phyloP scores from a whole-genome alignment of 495 filamentous ascomycete genomes.

The Hyaloscypha hepaticicola region DNA sequence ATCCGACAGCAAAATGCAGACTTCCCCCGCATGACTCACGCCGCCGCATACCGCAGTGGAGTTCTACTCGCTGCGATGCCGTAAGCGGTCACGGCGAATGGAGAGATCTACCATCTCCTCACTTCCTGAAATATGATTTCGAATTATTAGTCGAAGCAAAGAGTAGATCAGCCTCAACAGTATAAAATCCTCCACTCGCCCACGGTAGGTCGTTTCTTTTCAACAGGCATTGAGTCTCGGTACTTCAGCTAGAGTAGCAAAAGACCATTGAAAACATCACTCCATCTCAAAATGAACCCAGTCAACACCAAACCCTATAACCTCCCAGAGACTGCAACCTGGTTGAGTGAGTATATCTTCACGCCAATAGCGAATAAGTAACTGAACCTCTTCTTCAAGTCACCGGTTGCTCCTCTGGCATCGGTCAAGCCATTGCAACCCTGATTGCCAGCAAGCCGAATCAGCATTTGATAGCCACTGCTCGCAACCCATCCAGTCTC shows the following conservation, averaged over 20 bases:
- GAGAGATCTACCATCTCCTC: too few species aligned
- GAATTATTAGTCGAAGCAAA: too few species aligned
- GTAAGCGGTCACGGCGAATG: too few species aligned
- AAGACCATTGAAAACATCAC: neutral
- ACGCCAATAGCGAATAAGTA: neutral
- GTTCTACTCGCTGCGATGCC: neutral
- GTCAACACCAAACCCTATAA: constrained; percentile 42
- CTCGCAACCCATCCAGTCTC: constrained; percentile 37
- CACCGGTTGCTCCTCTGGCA: constrained; percentile 50
- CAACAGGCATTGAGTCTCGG: too few species aligned
- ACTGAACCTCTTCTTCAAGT: constrained; percentile 32
- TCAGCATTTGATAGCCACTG: constrained; percentile 40
- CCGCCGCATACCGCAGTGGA: neutral
- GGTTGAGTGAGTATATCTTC: constrained; percentile 43
- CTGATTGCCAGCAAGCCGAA: constrained; percentile 25
- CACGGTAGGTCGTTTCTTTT: too few species aligned
- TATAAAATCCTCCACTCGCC: too few species aligned
- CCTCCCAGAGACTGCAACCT: constrained; percentile 48
- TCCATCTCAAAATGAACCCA: constrained; percentile 29
- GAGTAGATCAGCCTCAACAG: too few species aligned
- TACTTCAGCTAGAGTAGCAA: neutral
- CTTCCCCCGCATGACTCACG: neutral
- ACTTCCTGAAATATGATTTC: too few species aligned
- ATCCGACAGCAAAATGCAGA: too few species aligned
- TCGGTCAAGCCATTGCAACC: constrained; percentile 46